Base-by-base conservation (phyloP, 805 yeast genomes). In the Soucietia sequanensis region DNA sequence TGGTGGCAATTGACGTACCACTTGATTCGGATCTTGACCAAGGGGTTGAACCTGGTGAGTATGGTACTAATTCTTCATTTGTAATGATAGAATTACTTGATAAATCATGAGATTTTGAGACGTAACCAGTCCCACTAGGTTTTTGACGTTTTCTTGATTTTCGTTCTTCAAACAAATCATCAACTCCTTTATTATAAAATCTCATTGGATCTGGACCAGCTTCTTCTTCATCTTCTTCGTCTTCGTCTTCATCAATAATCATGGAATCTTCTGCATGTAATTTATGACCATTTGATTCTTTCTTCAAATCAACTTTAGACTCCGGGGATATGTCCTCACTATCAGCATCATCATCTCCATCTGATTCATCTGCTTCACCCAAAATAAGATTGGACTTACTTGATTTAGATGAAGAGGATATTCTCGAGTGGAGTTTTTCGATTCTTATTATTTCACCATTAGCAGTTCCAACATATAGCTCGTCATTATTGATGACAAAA, bases 11-110 rank as follows among this genome's bases (percentile, higher is more conserved):
- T 24, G 29, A 8, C 50, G 30, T 29, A 9, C 12, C 27, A 25
- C 47, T 36, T 15, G 18, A 30, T 34, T 40, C 15, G 44, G 38
- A 35, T 28, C 45, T 34, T 19, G 34, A 28, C 83, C 90, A 89
- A 0, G 96, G 95, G 0, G 98, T 91, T 5, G 84, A 76, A 1
- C 98, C 98, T 1, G 87, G 84, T 3, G 95, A 87, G 47, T 80
- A 83, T 0, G 96, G 90, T 30, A 62, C 66, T 19, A 79, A 49
- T 6, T 62, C 65, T 6, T 34, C 33, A 16, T 12, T 25, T 10
- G 31, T 27, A 10, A 19, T 15, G 15, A 10, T 21, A 16, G 28
- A 19, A 23, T 12, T 15, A n/a, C 34, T 33, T 16, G 33, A 14
- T n/a, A 22, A 27, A n/a, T n/a, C n/a, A n/a, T n/a, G n/a, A n/a